phyloP scores from a whole-genome alignment of 1,284 basidiomycete genomes.

The Rhodotorula sp. region DNA sequence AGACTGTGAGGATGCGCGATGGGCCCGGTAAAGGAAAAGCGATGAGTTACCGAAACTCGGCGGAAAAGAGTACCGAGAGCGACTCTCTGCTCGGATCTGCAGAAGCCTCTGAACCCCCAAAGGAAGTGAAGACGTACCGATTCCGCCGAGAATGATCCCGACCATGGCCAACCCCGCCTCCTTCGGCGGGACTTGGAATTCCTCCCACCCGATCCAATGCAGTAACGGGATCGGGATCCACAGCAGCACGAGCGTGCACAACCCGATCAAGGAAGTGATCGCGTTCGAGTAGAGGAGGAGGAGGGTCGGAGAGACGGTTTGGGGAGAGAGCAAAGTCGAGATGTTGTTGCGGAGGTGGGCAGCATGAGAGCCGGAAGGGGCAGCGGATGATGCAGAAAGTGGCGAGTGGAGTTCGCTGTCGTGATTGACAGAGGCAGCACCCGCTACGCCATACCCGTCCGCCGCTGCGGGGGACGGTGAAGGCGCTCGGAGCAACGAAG shows the following conservation, averaged over 20 bases:
- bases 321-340: constrained; percentile 54
- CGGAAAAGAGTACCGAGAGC: too few species aligned
- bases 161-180: constrained; percentile 56
- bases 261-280: constrained; percentile 66
- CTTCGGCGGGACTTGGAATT: constrained; percentile 60
- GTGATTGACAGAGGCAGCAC: too few species aligned
- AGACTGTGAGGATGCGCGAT: constrained; percentile 49
- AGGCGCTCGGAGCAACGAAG: constrained; percentile 24
- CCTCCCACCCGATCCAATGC: constrained; percentile 61
- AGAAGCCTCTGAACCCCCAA: background rate
- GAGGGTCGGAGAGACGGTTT: constrained; percentile 9
- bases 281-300: constrained; percentile 77
- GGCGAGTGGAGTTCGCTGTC: constrained; percentile 44
- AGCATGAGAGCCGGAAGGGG: constrained; percentile 40
- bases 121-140: background rate
- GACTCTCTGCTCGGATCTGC: background rate
- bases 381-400: background rate
- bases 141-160: constrained; percentile 62
- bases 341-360: constrained; percentile 42
- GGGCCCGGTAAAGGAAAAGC: background rate
- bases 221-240: constrained; percentile 70
- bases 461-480: background rate
- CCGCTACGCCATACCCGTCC: too few species aligned
- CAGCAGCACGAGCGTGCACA: constrained; percentile 63
- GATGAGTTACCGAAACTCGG: background rate